Conservation (phyloP, 2,329 filamentous ascomycete genomes). For the Dothistroma septosporum region DNA sequence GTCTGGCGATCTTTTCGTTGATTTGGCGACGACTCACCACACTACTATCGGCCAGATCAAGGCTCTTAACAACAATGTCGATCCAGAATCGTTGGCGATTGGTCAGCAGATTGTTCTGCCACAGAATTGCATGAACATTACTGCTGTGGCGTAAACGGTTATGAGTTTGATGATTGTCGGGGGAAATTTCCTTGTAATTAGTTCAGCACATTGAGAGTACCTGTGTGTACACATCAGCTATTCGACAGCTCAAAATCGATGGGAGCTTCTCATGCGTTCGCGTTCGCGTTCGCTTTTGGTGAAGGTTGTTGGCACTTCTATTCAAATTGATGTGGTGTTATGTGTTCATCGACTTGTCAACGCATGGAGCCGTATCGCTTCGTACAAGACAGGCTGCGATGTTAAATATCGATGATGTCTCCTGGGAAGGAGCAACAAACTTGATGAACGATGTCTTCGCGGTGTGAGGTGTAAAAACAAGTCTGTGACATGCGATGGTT, state of each 20-base stretch:
- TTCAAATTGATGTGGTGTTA: neutral
- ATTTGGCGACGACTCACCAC: slow-evolving; percentile 20
- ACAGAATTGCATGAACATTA: slow-evolving; percentile 4
- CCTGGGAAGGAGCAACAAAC: neutral
- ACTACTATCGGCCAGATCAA: slow-evolving; percentile 26
- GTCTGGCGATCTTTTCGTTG: slow-evolving; percentile 24
- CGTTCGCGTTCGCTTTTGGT: neutral
- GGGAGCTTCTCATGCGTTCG: too few relatives aligned
- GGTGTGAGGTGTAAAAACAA: neutral
- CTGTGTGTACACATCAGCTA: neutral
- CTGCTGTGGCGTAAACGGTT: neutral
- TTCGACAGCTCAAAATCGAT: neutral
- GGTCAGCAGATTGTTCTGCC: slow-evolving; percentile 11
- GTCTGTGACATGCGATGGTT: neutral
- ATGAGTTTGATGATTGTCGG: neutral
- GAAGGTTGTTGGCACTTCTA: neutral
- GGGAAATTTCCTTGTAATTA: neutral
- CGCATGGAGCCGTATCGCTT: too few relatives aligned
- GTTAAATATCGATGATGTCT: neutral
- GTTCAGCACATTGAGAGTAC: neutral
- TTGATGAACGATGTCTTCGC: neutral
- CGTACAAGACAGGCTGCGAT: neutral
- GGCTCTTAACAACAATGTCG: slow-evolving; percentile 23
- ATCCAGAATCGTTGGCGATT: slow-evolving; percentile 13
- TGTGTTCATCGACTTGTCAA: too few relatives aligned